A percentile compares a stretch with the other conserved stretches of the same genome.
Evolutionary conservation across 306 rosid genomes (phyloP).

Genomic region (Canavalia ensiformis): DNA sequence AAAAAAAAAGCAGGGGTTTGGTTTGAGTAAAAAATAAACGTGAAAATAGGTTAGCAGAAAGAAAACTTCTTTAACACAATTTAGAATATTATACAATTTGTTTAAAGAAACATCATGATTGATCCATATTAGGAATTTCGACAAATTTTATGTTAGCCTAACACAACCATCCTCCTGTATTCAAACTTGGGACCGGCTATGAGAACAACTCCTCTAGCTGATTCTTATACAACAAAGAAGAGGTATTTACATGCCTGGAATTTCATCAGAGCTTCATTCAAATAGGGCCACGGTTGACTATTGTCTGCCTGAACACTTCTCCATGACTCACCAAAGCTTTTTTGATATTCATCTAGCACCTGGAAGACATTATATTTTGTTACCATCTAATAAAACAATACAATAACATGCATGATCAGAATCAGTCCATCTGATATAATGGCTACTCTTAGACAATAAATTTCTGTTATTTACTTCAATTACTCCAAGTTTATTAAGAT

Average conservation of each 20-base stretch:
- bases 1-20: neutral
- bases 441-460: constrained; percentile 31
- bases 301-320: constrained; percentile 67
- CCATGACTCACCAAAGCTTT: constrained; percentile 89
- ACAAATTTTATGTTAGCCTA: too few relatives aligned
- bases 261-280: constrained; percentile 77
- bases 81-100: neutral
- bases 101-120: neutral
- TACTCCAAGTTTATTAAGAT: neutral
- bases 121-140: too few relatives aligned
- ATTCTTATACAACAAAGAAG: constrained; percentile 30
- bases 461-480: neutral
- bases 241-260: constrained; percentile 73
- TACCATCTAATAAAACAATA: constrained; percentile 23
- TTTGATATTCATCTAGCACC: constrained; percentile 91
- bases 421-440: neutral
- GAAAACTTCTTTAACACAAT: neutral
- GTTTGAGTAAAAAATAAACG: neutral
- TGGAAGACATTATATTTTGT: constrained; percentile 49
- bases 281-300: constrained; percentile 84
- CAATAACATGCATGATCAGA: constrained; percentile 6
- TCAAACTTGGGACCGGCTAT: too few relatives aligned
- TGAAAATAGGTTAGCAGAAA: constrained; percentile 17
- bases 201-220: constrained; percentile 14
- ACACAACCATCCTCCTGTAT: too few relatives aligned